Evolutionary conservation across 148 eudicot species (phyloP), one percentile per base, ranked within the genome.

Genomic region (Rheum nobile): DNA sequence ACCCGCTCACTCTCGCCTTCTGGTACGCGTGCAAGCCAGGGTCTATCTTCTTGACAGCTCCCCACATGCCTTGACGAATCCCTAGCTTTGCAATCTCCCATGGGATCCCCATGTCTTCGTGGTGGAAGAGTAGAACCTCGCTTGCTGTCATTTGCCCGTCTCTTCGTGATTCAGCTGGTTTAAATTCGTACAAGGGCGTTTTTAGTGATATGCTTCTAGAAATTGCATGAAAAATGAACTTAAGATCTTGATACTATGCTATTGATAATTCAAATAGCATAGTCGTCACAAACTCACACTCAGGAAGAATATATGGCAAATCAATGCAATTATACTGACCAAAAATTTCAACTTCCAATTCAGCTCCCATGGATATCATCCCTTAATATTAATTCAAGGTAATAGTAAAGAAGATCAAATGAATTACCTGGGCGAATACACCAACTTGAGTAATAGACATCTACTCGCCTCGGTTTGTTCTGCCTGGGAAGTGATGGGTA

Each of bases 81-180:
- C 97, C 99, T 43, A 92, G 88, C 76, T 92, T 96, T 5, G 97
- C 92, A 7, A 96, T 81, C 76, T 92, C 97, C 90, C 91, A 81
- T 12, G 99, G 97, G 67, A 96, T 92, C 73, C 99, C 97, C 99
- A 96, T 92, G 75, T 96, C 97, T 82, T 96, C 99, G 28, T 92
- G 83, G 76, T 96, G 99, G 85, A 92, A 92, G 46, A 96, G 88
- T n/a, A 87, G 76, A 69, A 96, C 94, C 83, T 96, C 99, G 67
- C 94, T 88, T 0, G 97, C 94, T 39, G 86, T 88, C 82, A 83
- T 79, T 61, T 88, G 86, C 29, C 87, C 91, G n/a, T 83, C 75
- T 76, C 85, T 81, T 72, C 73, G 81, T 34, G 99, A 96, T 85
- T 84, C 89, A 75, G 84, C 99, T 92, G 89, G 22, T 65, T 31